These are phyloP conservation scores for Plantago coronopus DNA, from an alignment of 305 asterid species.

Conservation along the genomic window DNA sequence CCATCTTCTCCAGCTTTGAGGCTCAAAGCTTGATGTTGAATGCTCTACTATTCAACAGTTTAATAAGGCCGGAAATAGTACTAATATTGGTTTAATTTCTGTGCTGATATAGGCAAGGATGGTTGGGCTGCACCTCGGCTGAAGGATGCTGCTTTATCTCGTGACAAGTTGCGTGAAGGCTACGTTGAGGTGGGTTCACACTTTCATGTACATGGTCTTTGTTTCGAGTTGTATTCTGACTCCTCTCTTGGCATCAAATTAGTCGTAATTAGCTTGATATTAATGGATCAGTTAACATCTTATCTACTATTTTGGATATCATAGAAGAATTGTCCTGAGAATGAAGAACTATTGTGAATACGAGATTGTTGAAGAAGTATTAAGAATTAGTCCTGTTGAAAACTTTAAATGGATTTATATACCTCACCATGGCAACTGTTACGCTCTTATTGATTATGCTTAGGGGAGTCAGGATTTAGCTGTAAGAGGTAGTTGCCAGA, in stretches of 20 bases:
- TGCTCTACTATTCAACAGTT: neutral
- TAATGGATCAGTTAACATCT: neutral
- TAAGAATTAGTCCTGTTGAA: neutral
- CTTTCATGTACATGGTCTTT: constrained; percentile 12
- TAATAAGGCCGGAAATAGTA: neutral
- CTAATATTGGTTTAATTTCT: constrained; percentile 9
- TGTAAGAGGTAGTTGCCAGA: too few species aligned
- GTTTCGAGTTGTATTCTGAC: constrained; percentile 9
- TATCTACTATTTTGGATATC: neutral
- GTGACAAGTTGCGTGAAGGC: constrained; percentile 79
- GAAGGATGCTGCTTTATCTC: constrained; percentile 88
- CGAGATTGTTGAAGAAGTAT: neutral
- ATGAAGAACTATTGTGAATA: neutral
- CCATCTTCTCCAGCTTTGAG: too few species aligned
- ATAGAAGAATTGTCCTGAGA: neutral
- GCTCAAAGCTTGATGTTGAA: too few species aligned
- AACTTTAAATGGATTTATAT: neutral
- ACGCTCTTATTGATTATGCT: too few species aligned
- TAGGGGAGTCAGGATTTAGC: too few species aligned
- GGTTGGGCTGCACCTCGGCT: constrained; percentile 99
- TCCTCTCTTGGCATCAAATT: too few species aligned
- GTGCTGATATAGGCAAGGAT: constrained; percentile 49
- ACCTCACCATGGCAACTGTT: neutral
- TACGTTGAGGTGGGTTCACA: constrained; percentile 65
- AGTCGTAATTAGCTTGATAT: too few species aligned